Base-by-base conservation (phyloP, 2,329 filamentous ascomycete species). In the Scedosporium apiospermum region DNA sequence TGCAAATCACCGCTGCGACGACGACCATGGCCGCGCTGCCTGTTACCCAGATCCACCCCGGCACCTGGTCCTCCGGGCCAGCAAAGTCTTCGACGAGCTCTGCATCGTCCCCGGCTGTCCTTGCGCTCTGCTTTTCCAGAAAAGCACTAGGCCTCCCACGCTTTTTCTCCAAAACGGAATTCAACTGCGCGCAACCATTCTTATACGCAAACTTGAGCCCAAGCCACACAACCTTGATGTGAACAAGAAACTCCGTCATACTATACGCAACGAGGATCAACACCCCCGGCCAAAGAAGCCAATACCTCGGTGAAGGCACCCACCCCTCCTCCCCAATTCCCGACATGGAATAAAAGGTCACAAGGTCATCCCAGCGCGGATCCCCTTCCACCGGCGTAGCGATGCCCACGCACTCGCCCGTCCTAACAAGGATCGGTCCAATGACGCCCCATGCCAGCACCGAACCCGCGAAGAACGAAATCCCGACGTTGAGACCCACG, bases 381-480 rank as follows among this genome's bases (percentile, higher is more conserved):
- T 71, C 68, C 10, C 63, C 64, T 23, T 60, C 58, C 6, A 16
- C 30, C 18, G 67, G 63, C 49, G 78, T 51, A n/a, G 46, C 23
- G 9, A 55, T 76, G 71, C 83, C 83, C 1, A 79, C 76, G 16
- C 78, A 78, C 34, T 72, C 82, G 60, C 82, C 83, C 3, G 81
- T 83, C 63, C 82, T 76, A 1, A 74, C 74, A 1, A 77, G 73
- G 0, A 78, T 65, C 57, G 75, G 76, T 4, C 76, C 78, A 62
- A 83, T 82, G 72, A 86, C 6, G 72, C 79, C 55, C 80, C 81
- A 85, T 26, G 82, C 82, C 26, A 83, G 70, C 58, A 86, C 74
- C 16, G 79, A 80, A 18, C 84, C 84, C 10, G 67, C 75, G 64
- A 82, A 82, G 77, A 84, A 84, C 9, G 83, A 86, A 63, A 83